phyloP scores from a whole-genome alignment of 1,139 yeast genomes.

The Candida sanyaensis region DNA sequence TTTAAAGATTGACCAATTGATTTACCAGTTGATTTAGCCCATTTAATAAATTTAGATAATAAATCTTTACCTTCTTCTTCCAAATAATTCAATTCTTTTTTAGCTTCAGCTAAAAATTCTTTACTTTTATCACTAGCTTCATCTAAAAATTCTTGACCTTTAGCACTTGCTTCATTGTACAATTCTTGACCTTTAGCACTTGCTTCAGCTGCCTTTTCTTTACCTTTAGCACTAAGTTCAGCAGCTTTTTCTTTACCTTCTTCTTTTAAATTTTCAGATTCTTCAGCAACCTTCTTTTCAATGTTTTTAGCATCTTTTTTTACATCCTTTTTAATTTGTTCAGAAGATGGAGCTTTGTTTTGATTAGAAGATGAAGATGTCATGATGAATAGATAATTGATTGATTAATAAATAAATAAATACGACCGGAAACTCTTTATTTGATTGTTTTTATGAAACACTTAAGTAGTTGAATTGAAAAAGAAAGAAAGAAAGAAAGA shows the following conservation, averaged over 20 bases:
- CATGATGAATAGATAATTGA: conserved; percentile 1
- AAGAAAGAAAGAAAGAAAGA: too few relatives aligned
- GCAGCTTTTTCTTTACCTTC: conserved; percentile 15
- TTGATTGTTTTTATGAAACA: too few relatives aligned
- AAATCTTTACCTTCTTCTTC: conserved; percentile 27
- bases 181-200: conserved; percentile 10
- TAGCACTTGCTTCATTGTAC: conserved; percentile 6
- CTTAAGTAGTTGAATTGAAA: too few relatives aligned
- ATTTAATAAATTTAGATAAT: conserved; percentile 18
- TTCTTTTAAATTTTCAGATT: conserved; percentile 16
- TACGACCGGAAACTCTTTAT: too few relatives aligned
- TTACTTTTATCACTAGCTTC: conserved; percentile 13
- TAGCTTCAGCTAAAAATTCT: conserved; percentile 16
- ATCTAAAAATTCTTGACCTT: conserved; percentile 18
- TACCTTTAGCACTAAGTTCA: conserved; percentile 11
- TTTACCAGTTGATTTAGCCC: conserved; percentile 8
- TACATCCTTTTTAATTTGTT: conserved; percentile 26
- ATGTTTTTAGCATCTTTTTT: conserved; percentile 25
- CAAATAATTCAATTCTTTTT: conserved; percentile 27
- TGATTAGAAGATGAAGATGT: background rate
- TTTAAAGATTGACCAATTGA: conserved; percentile 12
- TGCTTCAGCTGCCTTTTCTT: conserved; percentile 10
- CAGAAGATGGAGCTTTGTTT: conserved; percentile 23
- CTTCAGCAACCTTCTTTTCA: conserved; percentile 21
- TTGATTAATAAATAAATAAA: background rate